Percentiles rank a stretch among this genome's conserved stretches.
These are phyloP conservation scores for Trametes gibbosa DNA, from an alignment of 768 basidiomycete species.

Conservation along the genomic window DNA sequence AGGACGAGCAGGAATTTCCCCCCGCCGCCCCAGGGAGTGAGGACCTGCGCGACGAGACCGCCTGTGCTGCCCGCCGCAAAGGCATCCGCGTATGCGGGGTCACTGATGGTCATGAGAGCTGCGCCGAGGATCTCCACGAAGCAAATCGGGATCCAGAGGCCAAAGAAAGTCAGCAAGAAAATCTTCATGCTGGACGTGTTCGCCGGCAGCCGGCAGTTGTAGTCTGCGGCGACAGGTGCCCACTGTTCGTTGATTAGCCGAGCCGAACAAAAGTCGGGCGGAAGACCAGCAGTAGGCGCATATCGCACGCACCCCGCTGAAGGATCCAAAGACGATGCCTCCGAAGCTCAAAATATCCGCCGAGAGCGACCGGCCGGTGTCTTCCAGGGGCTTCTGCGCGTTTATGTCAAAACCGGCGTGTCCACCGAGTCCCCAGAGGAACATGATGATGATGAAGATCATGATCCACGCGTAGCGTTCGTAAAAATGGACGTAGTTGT, in stretches of 20 bases:
- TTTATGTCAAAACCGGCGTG: constrained; percentile 44
- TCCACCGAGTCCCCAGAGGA: constrained; percentile 49
- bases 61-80: constrained; percentile 41
- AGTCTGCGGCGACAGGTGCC: constrained; percentile 54
- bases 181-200: constrained; percentile 41
- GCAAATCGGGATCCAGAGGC: constrained; percentile 45
- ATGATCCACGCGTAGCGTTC: constrained; percentile 58
- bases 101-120: constrained; percentile 39
- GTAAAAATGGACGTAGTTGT: constrained; percentile 45
- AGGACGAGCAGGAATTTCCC: constrained; percentile 47
- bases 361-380: constrained; percentile 41
- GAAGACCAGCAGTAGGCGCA: background rate
- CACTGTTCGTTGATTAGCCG: constrained; percentile 26
- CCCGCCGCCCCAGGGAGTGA: constrained; percentile 38
- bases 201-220: constrained; percentile 48
- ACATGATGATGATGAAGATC: constrained; percentile 44
- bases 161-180: constrained; percentile 50
- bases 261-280: background rate
- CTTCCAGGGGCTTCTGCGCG: constrained; percentile 42
- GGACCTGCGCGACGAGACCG: constrained; percentile 42
- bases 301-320: constrained; percentile 40
- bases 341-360: constrained; percentile 53
- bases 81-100: constrained; percentile 35
- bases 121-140: constrained; percentile 51
- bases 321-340: constrained; percentile 48